Evolutionary conservation across 2,329 filamentous ascomycete genomes (phyloP).

Genomic region (Cytospora piceicola): DNA sequence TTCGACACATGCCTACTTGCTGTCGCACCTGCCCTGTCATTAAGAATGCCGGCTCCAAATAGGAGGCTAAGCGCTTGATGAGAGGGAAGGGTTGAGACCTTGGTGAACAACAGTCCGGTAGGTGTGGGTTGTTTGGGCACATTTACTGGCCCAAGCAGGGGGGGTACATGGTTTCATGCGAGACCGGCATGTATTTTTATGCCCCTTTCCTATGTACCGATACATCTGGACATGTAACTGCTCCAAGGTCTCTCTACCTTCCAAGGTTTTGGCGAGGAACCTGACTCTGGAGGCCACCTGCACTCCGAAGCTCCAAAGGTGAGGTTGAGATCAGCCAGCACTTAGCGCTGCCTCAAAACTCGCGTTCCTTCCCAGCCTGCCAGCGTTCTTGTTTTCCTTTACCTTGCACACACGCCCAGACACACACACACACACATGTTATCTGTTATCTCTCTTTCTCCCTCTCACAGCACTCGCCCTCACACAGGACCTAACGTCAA

Average conservation of each 20-base stretch:
- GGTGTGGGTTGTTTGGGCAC: conserved; percentile 3
- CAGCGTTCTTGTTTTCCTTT: conserved; percentile 19
- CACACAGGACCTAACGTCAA: neutral
- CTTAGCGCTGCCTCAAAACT: conserved; percentile 32
- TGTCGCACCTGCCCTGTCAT: neutral
- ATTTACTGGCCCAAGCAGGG: conserved; percentile 10
- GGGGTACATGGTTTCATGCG: conserved; percentile 39
- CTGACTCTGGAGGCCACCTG: neutral
- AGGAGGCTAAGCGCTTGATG: conserved; percentile 1
- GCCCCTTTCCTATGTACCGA: conserved; percentile 37
- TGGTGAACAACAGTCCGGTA: neutral
- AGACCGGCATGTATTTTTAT: conserved; percentile 36
- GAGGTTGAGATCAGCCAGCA: conserved; percentile 27
- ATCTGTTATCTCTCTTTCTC: neutral
- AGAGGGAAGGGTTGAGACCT: neutral
- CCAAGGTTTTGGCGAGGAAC: no score
- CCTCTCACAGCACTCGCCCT: neutral
- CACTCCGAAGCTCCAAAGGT: neutral
- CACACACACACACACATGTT: conserved; percentile 6
- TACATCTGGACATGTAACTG: conserved; percentile 37
- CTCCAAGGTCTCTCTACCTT: conserved; percentile 30
- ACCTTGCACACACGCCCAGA: conserved; percentile 13
- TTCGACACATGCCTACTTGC: neutral
- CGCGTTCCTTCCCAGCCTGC: conserved; percentile 21
- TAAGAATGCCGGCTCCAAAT: neutral